Evolutionary conservation across 345 rosid genomes (phyloP).

Genomic region (Leavenworthia alabamica): DNA sequence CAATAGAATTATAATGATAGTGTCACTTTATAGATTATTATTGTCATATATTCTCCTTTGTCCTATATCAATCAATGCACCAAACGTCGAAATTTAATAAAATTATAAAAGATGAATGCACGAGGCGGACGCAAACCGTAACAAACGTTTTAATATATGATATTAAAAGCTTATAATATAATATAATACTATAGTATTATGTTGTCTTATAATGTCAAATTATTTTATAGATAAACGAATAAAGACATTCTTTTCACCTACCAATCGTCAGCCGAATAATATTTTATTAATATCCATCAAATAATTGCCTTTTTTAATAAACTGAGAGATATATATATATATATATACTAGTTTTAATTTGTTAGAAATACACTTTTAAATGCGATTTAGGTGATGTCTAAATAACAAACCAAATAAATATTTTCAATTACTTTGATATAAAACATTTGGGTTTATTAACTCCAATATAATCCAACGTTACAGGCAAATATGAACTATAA

Average conservation of each 20-base stretch:
- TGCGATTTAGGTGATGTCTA: too few relatives aligned
- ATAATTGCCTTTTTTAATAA: not conserved
- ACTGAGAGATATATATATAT: not conserved
- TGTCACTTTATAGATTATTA: slow-evolving; percentile 11
- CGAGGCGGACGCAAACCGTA: slow-evolving; percentile 31
- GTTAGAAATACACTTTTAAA: not conserved
- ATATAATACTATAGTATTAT: not conserved
- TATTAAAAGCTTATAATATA: slow-evolving; percentile 11
- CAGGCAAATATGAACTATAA: not conserved
- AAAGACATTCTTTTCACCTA: slow-evolving; percentile 29
- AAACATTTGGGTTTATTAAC: not conserved
- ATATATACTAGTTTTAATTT: too few relatives aligned
- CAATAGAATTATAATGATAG: not conserved
- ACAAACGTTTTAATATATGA: slow-evolving; percentile 10
- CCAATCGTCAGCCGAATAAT: slow-evolving; percentile 29
- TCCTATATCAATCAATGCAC: slow-evolving; percentile 29
- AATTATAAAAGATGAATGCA: slow-evolving; percentile 19
- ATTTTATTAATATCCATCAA: slow-evolving; percentile 21
- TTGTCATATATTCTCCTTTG: not conserved
- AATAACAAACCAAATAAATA: too few relatives aligned
- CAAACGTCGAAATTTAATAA: slow-evolving; percentile 18
- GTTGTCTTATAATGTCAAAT: not conserved
- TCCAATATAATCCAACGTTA: not conserved
- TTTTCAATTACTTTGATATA: too few relatives aligned
- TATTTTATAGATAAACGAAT: not conserved